Evolutionary conservation across 2,329 filamentous ascomycete species (phyloP).

Genomic region (Penicillium olsonii): DNA sequence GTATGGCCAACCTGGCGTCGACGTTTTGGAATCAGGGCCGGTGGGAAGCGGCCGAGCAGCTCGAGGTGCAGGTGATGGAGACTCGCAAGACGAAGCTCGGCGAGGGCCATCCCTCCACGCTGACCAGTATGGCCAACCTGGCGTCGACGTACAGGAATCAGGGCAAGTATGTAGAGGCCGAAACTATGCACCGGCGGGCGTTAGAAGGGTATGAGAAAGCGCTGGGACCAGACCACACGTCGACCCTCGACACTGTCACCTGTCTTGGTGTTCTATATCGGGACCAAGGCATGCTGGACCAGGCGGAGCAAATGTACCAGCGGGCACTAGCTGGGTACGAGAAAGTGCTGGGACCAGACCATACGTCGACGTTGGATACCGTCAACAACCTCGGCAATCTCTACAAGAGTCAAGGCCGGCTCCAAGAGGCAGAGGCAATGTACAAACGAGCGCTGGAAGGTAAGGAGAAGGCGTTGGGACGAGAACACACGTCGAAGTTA

Average conservation of each 20-base stretch:
- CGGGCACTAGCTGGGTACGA: conserved; percentile 1
- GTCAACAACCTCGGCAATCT: not conserved
- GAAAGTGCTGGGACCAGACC: conserved; percentile 1
- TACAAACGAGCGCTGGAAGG: not conserved
- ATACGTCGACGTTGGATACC: not conserved
- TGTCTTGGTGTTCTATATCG: not conserved
- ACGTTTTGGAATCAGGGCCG: too few relatives aligned
- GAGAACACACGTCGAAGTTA: not conserved
- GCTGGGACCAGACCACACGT: not conserved
- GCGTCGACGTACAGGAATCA: not conserved
- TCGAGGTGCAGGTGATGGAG: too few relatives aligned
- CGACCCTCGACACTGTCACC: not conserved
- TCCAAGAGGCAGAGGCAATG: conserved; percentile 6
- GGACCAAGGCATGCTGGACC: not conserved
- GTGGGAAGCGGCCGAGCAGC: too few relatives aligned
- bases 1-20: too few relatives aligned
- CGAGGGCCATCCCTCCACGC: too few relatives aligned
- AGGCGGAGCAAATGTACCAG: conserved; percentile 2
- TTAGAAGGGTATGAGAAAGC: conserved; percentile 3
- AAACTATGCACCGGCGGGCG: conserved; percentile 1
- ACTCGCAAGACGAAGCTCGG: too few relatives aligned
- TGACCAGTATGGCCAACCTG: not conserved
- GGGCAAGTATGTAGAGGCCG: conserved; percentile 2
- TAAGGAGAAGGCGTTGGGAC: conserved; percentile 1
- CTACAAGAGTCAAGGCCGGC: not conserved